A percentile compares a stretch with the other conserved stretches of the same genome.
phyloP scores from a whole-genome alignment of 139 green algal genomes.

The Chlorella ohadii region DNA sequence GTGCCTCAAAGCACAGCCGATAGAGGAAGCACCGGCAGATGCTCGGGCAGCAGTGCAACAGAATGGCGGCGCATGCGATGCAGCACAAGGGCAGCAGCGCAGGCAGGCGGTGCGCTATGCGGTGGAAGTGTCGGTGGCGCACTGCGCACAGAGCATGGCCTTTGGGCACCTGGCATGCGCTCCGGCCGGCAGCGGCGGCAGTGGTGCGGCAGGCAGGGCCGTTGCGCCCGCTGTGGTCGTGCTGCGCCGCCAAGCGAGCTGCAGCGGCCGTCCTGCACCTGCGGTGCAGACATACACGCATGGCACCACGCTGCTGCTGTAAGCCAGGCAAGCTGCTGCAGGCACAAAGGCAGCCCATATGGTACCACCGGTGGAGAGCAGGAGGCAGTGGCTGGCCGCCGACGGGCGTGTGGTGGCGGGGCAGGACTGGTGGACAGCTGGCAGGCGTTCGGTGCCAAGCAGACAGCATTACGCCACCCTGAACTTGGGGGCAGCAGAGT shows the following conservation, averaged over 20 bases:
- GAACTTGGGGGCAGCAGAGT: no score
- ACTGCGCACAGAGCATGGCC: constrained; percentile 62
- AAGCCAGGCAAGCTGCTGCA: neutral
- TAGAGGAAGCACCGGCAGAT: no score
- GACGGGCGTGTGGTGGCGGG: no score
- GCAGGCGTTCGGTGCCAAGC: no score
- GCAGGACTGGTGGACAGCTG: no score
- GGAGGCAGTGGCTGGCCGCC: no score
- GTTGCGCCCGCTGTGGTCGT: neutral
- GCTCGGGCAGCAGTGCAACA: neutral
- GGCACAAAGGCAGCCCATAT: no score
- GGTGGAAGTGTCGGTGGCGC: constrained; percentile 57
- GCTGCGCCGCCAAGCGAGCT: neutral
- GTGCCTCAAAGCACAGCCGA: constrained; percentile 31
- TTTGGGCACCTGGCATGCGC: constrained; percentile 37
- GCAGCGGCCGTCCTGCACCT: neutral
- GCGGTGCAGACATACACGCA: constrained; percentile 26
- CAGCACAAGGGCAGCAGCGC: neutral
- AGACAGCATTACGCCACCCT: no score
- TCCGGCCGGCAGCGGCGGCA: neutral
- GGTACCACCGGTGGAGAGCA: no score
- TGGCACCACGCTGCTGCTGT: neutral
- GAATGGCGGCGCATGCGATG: neutral
- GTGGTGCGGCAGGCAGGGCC: neutral
- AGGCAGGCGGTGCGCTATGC: neutral